Percentiles rank a stretch among this genome's conserved stretches.
These are phyloP conservation scores for Fusarium oxysporum DNA, from an alignment of 2,329 filamentous ascomycete genomes.

Conservation along the genomic window DNA sequence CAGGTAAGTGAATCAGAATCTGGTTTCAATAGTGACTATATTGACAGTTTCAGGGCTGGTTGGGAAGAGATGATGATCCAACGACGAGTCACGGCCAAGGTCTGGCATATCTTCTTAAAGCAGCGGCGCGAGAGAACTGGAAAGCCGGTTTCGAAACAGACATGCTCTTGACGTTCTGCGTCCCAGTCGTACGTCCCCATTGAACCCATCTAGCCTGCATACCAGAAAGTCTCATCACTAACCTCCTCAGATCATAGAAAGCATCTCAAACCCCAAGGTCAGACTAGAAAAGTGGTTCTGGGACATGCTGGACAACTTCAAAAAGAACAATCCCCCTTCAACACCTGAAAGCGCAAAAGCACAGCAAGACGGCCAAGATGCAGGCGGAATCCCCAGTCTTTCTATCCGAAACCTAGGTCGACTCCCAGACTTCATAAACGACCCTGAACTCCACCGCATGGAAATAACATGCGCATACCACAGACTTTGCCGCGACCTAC, in stretches of 20 bases:
- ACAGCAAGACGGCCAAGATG: neutral
- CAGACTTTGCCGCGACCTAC: constrained; percentile 19
- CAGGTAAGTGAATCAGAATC: too few relatives aligned
- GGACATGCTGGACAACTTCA: constrained; percentile 37
- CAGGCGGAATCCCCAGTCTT: constrained; percentile 25
- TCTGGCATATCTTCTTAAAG: constrained; percentile 48
- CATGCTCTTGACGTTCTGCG: constrained; percentile 47
- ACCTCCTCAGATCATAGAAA: constrained; percentile 46
- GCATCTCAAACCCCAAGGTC: constrained; percentile 42
- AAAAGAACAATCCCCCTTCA: constrained; percentile 16
- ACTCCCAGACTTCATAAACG: constrained; percentile 33
- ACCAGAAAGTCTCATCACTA: neutral
- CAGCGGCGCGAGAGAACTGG: constrained; percentile 41
- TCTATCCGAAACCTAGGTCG: constrained; percentile 27
- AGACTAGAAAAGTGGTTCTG: constrained; percentile 36
- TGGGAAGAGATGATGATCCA: constrained; percentile 42
- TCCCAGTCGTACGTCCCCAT: constrained; percentile 46
- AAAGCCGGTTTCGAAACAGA: constrained; percentile 44
- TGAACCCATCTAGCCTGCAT: too few relatives aligned
- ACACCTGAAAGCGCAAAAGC: neutral
- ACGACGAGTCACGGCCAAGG: constrained; percentile 48
- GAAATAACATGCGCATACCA: constrained; percentile 36
- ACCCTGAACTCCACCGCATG: constrained; percentile 32
- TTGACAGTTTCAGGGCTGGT: constrained; percentile 46
- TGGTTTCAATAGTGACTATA: too few relatives aligned